Evolutionary conservation across 257 asterid genomes (phyloP).

Genomic region (Plectranthus barbatus): DNA sequence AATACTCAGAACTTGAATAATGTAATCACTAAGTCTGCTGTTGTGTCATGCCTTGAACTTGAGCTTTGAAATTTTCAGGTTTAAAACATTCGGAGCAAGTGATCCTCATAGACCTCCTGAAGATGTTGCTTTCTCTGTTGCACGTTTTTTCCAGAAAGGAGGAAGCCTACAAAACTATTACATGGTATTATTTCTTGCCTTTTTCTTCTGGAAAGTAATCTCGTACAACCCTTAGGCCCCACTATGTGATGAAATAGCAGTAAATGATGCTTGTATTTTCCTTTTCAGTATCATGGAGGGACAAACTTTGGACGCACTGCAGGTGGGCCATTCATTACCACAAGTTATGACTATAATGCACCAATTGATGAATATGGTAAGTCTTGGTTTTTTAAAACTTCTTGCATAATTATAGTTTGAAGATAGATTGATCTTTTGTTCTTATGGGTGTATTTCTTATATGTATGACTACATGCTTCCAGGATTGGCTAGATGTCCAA

Average conservation of each 20-base stretch:
- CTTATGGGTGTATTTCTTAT: not conserved
- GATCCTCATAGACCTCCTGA: conserved; percentile 91
- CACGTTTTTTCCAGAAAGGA: conserved; percentile 92
- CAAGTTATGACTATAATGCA: conserved; percentile 94
- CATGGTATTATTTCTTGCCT: conserved; percentile 42
- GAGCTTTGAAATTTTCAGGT: conserved; percentile 37
- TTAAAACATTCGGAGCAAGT: conserved; percentile 80
- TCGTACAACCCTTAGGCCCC: not conserved
- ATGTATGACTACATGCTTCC: conserved; percentile 19
- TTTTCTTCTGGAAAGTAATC: not conserved
- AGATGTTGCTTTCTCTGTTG: conserved; percentile 87
- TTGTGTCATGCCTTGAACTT: conserved; percentile 4
- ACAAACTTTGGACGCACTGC: conserved; percentile 95
- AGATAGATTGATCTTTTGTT: not conserved
- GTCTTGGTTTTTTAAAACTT: not conserved
- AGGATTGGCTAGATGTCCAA: conserved; percentile 82
- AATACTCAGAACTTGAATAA: not conserved
- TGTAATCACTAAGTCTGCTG: not conserved
- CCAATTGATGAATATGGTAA: conserved; percentile 94
- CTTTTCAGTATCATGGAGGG: conserved; percentile 84
- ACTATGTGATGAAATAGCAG: not conserved
- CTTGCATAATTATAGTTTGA: conserved; percentile 1
- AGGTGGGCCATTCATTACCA: conserved; percentile 95
- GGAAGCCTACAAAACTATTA: conserved; percentile 91
- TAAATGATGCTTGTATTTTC: conserved; percentile 11